phyloP scores from a whole-genome alignment of 2,329 filamentous ascomycete species.

The Aspergillus brasiliensis region DNA sequence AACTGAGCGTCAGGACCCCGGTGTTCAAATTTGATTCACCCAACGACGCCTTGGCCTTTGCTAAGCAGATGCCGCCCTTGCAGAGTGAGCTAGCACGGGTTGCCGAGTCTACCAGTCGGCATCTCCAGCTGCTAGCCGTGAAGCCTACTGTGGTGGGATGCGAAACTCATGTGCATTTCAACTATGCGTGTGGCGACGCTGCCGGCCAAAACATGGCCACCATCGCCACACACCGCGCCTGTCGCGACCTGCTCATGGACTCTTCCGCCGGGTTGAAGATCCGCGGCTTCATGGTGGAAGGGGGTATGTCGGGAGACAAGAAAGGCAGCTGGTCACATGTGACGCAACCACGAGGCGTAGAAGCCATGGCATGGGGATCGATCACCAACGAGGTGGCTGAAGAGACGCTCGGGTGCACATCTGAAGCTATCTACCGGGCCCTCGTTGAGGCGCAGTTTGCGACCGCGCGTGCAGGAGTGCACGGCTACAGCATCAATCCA shows the following conservation, averaged over 20 bases:
- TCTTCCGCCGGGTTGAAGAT: background rate
- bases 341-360: conserved; percentile 23
- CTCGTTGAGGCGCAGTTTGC: conserved; percentile 19
- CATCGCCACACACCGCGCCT: conserved; percentile 29
- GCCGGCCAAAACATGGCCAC: conserved; percentile 36
- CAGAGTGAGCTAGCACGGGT: background rate
- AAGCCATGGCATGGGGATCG: conserved; percentile 29
- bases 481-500: conserved; percentile 21
- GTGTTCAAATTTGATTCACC: conserved; percentile 26
- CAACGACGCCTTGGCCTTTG: conserved; percentile 22
- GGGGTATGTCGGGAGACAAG: conserved; percentile 29
- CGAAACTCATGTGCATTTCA: conserved; percentile 26
- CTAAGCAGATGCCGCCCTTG: background rate
- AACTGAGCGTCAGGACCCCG: conserved; percentile 9
- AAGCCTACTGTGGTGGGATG: conserved; percentile 24
- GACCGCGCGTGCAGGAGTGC: conserved; percentile 17
- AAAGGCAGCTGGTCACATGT: conserved; percentile 28
- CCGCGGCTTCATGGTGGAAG: conserved; percentile 19
- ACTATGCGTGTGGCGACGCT: conserved; percentile 30
- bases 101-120: conserved; percentile 7
- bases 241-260: conserved; percentile 9
- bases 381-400: conserved; percentile 20
- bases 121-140: conserved; percentile 7
- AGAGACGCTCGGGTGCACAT: conserved; percentile 20
- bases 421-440: conserved; percentile 12